Conservation (phyloP, 176 grass and related monocot species). For the Carex kokanica region DNA sequence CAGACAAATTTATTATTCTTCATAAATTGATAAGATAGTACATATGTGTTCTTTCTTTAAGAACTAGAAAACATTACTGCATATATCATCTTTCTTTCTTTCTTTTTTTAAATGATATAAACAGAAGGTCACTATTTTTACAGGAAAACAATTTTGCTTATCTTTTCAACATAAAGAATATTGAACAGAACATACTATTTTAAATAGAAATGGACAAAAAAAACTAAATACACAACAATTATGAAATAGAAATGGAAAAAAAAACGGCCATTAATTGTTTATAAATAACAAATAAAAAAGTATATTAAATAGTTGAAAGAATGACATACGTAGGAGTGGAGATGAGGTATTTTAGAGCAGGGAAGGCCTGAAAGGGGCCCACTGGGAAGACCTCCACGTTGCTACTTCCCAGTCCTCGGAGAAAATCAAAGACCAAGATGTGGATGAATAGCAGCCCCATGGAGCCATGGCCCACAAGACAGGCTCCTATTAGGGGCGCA, state of each 20-base stretch:
- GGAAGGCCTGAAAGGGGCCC: slow-evolving; percentile 39
- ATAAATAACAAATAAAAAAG: background rate
- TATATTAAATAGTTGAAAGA: background rate
- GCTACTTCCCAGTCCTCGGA: slow-evolving; percentile 76
- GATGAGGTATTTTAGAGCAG: slow-evolving; percentile 60
- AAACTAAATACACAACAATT: too few species aligned
- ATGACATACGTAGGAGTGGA: slow-evolving; percentile 74
- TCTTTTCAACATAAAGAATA: background rate
- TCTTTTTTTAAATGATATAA: too few species aligned
- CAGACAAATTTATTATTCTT: background rate
- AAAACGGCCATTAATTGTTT: too few species aligned
- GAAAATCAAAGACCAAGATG: slow-evolving; percentile 54
- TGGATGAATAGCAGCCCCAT: slow-evolving; percentile 52
- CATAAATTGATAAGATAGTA: background rate
- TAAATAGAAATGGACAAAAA: too few species aligned
- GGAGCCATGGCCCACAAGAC: slow-evolving; percentile 41
- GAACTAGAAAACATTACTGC: too few species aligned
- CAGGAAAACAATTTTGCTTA: background rate
- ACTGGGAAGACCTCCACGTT: slow-evolving; percentile 73
- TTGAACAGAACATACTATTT: background rate
- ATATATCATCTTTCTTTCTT: too few species aligned
- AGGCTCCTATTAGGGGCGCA: slow-evolving; percentile 43
- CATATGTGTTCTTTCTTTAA: too few species aligned
- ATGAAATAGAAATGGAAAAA: too few species aligned
- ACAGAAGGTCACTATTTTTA: background rate